Evolutionary conservation across 2,329 filamentous ascomycete genomes (phyloP).

Genomic region (Septoria petroselini): DNA sequence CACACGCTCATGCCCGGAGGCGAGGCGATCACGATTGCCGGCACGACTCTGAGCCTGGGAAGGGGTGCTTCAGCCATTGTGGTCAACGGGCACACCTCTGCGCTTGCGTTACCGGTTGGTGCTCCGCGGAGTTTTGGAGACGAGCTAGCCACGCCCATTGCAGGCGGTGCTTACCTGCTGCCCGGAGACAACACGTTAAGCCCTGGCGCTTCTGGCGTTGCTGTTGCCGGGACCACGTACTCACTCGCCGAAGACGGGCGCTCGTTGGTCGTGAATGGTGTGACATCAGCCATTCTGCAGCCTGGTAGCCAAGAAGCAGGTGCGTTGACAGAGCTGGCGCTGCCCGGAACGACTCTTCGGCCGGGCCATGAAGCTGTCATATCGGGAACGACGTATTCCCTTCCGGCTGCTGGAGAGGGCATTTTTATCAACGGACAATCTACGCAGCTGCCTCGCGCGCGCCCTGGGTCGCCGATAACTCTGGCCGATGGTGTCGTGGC

Average conservation of each 20-base stretch:
- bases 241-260: neutral
- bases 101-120: conserved; percentile 5
- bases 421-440: conserved; percentile 13
- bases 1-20: conserved; percentile 17
- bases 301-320: neutral
- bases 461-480: conserved; percentile 5
- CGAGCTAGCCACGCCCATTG: conserved; percentile 10
- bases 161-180: conserved; percentile 9
- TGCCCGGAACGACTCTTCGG: conserved; percentile 14
- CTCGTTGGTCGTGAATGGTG: conserved; percentile 7
- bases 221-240: conserved; percentile 4
- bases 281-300: conserved; percentile 13
- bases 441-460: neutral
- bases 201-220: conserved; percentile 17
- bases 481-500: conserved; percentile 14
- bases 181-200: conserved; percentile 11
- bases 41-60: conserved; percentile 1
- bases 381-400: conserved; percentile 16
- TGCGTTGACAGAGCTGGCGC: conserved; percentile 7
- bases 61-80: conserved; percentile 1
- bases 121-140: conserved; percentile 6
- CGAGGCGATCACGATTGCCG: conserved; percentile 3
- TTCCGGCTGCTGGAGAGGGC: conserved; percentile 3
- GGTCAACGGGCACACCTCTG: conserved; percentile 5
- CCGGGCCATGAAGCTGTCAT: conserved; percentile 15